Evolutionary conservation across 305 asterid species (phyloP).

Genomic region (Ajuga reptans): DNA sequence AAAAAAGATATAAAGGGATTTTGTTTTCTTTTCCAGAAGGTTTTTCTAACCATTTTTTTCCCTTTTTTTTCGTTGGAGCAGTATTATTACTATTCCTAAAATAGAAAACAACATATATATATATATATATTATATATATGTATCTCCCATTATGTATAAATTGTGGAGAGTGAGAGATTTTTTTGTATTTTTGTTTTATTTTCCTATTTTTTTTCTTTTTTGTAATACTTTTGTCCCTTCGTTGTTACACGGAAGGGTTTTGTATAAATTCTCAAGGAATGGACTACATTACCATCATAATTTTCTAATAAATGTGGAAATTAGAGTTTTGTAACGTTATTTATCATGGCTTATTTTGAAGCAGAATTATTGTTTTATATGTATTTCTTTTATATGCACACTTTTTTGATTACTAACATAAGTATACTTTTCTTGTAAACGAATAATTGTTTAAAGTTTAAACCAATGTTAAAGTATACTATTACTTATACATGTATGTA

Average conservation of each 20-base stretch:
- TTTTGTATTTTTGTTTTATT: background rate
- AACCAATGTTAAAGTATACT: too few relatives aligned
- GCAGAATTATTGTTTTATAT: background rate
- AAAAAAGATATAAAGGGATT: conserved; percentile 16
- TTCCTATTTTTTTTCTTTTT: background rate
- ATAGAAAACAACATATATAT: conserved; percentile 5
- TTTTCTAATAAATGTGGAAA: conserved; percentile 7
- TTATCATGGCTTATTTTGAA: background rate
- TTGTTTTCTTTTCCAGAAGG: conserved; percentile 27
- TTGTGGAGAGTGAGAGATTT: conserved; percentile 15
- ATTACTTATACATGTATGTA: too few relatives aligned
- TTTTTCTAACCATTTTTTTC: background rate
- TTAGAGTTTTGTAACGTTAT: background rate
- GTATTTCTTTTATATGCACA: too few relatives aligned
- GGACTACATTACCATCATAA: background rate
- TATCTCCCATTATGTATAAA: conserved; percentile 15
- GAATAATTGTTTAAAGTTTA: too few relatives aligned
- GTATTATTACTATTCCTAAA: background rate
- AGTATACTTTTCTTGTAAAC: too few relatives aligned
- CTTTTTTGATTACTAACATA: too few relatives aligned
- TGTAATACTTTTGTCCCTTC: background rate
- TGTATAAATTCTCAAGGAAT: background rate
- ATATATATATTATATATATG: background rate
- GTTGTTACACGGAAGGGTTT: background rate
- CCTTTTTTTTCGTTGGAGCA: background rate